A percentile compares a stretch with the other conserved stretches of the same genome.
Evolutionary conservation across 306 rosid species (phyloP).

Genomic region (Acacia crassicarpa): DNA sequence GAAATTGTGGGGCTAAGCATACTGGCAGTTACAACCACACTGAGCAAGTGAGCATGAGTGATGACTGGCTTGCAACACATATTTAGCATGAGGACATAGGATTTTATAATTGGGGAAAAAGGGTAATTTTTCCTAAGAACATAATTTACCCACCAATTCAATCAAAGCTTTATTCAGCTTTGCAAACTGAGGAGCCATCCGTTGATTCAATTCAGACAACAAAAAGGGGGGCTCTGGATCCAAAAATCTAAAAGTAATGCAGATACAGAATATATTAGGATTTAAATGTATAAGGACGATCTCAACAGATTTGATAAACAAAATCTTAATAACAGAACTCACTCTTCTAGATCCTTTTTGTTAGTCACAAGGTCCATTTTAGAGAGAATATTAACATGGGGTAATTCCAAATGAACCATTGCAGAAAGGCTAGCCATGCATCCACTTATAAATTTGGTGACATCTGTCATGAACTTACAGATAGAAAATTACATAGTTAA

Average conservation of each 20-base stretch:
- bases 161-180: slow-evolving; percentile 84
- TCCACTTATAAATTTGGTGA: slow-evolving; percentile 94
- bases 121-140: neutral
- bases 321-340: slow-evolving; percentile 12
- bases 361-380: slow-evolving; percentile 89
- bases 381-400: slow-evolving; percentile 92
- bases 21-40: slow-evolving; percentile 3
- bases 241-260: slow-evolving; percentile 57
- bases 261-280: neutral
- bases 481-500: slow-evolving; percentile 14
- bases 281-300: slow-evolving; percentile 4
- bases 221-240: slow-evolving; percentile 71
- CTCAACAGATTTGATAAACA: slow-evolving; percentile 7
- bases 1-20: neutral
- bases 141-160: slow-evolving; percentile 59
- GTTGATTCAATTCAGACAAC: slow-evolving; percentile 73
- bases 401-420: slow-evolving; percentile 85
- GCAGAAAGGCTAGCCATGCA: slow-evolving; percentile 91
- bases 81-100: neutral
- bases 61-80: neutral
- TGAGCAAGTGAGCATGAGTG: too few species aligned
- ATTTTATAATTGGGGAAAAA: neutral
- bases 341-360: slow-evolving; percentile 82
- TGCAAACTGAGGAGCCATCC: slow-evolving; percentile 84
- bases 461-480: slow-evolving; percentile 83